These are phyloP conservation scores for Theileria orientalis DNA, from an alignment of 169 alveolate species.

Conservation along the genomic window DNA sequence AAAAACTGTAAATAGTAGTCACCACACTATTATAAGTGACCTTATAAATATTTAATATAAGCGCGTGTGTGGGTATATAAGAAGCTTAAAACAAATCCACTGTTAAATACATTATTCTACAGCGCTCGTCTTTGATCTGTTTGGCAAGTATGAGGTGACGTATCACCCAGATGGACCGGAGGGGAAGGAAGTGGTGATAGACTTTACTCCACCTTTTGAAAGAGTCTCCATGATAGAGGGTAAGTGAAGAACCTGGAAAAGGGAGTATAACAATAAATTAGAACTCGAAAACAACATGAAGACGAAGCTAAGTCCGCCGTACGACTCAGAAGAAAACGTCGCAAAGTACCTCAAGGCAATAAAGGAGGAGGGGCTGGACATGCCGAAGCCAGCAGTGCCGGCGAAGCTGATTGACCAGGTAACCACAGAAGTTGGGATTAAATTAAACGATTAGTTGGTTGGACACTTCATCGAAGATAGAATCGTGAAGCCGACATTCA, in stretches of 20 bases:
- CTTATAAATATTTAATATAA: too few species aligned
- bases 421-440: conserved; percentile 67
- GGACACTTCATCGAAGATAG: conserved; percentile 94
- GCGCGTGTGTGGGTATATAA: conserved; percentile 94
- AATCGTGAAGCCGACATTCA: conserved; percentile 92
- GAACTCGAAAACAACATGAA: conserved; percentile 82
- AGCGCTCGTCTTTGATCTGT: conserved; percentile 80
- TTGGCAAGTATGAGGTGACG: conserved; percentile 90
- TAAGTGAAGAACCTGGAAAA: too few species aligned
- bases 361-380: conserved; percentile 67
- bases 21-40: too few species aligned
- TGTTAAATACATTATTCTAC: conserved; percentile 91
- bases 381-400: conserved; percentile 78
- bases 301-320: conserved; percentile 78
- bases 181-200: conserved; percentile 88
- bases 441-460: conserved; percentile 74
- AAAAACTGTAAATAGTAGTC: background rate
- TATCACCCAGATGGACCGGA: conserved; percentile 95
- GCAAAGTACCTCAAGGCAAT: conserved; percentile 68
- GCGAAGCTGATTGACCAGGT: conserved; percentile 75
- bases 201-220: conserved; percentile 97
- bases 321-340: conserved; percentile 73
- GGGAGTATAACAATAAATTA: background rate
- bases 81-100: conserved; percentile 92
- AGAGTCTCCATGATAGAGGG: conserved; percentile 87